A percentile compares a stretch with the other conserved stretches of the same genome.
Evolutionary conservation across 352 stramenopile species (phyloP).

Genomic region (Peronosclerospora sorghi): DNA sequence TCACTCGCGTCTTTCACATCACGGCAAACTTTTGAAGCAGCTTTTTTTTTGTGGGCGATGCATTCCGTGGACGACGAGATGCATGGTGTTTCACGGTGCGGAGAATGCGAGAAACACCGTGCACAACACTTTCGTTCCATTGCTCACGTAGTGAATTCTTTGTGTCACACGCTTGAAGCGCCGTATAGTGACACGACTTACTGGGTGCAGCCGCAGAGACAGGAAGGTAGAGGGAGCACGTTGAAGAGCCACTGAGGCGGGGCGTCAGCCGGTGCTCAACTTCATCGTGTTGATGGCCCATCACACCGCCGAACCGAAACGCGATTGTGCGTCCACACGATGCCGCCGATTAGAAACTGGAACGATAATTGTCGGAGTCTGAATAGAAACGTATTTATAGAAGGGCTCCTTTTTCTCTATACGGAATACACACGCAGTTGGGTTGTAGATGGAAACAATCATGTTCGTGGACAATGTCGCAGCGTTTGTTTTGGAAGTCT

Average conservation of each 20-base stretch:
- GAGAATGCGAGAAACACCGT: slow-evolving; percentile 10
- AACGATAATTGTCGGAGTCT: too few species aligned
- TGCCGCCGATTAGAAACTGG: too few species aligned
- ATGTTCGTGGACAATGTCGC: too few species aligned
- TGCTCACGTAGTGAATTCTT: slow-evolving; percentile 12
- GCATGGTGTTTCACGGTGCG: slow-evolving; percentile 7
- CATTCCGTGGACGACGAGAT: background rate
- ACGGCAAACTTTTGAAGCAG: slow-evolving; percentile 12
- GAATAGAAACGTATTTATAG: too few species aligned
- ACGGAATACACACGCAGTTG: too few species aligned
- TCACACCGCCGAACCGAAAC: too few species aligned
- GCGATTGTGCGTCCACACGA: too few species aligned
- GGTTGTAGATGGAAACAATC: too few species aligned
- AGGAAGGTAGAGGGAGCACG: slow-evolving; percentile 10
- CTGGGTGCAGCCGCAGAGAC: background rate
- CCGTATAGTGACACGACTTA: slow-evolving; percentile 12
- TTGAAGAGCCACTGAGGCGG: slow-evolving; percentile 8
- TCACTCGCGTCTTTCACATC: slow-evolving; percentile 18
- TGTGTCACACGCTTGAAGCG: slow-evolving; percentile 4
- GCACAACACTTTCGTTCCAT: slow-evolving; percentile 20
- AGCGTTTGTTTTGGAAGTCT: too few species aligned
- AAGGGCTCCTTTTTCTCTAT: too few species aligned
- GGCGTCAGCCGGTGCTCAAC: slow-evolving; percentile 12
- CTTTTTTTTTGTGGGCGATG: slow-evolving; percentile 5
- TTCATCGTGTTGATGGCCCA: slow-evolving; percentile 3